Evolutionary conservation across 2,329 filamentous ascomycete genomes (phyloP).

Genomic region (Chrysoporthe cubensis): DNA sequence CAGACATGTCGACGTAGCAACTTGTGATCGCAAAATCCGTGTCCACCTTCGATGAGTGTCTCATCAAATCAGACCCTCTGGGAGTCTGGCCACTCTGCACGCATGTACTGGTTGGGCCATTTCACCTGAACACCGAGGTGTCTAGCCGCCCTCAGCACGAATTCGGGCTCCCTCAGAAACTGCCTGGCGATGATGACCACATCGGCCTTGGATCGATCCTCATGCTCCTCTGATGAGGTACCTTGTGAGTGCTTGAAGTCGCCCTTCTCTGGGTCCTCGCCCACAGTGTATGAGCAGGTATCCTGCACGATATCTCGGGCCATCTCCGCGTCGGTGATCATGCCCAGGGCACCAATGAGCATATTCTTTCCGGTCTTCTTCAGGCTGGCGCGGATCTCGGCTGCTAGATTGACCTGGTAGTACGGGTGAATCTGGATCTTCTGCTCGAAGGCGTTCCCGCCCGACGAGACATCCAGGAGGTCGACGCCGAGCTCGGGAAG

Average conservation of each 20-base stretch:
- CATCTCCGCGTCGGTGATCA: conserved; percentile 70
- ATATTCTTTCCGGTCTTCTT: conserved; percentile 53
- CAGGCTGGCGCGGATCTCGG: conserved; percentile 70
- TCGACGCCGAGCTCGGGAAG: conserved; percentile 78
- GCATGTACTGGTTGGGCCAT: conserved; percentile 70
- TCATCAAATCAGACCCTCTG: conserved; percentile 23
- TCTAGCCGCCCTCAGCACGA: conserved; percentile 74
- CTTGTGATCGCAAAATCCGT: background rate
- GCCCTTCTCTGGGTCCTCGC: conserved; percentile 45
- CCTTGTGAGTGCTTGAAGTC: conserved; percentile 37
- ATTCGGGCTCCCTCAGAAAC: conserved; percentile 81
- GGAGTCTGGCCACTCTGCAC: conserved; percentile 36
- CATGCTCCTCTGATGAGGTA: conserved; percentile 41
- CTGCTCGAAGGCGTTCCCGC: conserved; percentile 68
- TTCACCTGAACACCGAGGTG: conserved; percentile 72
- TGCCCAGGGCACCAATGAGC: conserved; percentile 74
- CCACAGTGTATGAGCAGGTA: conserved; percentile 34
- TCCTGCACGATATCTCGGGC: conserved; percentile 64
- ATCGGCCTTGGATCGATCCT: conserved; percentile 58
- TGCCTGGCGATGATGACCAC: conserved; percentile 74
- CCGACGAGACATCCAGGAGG: conserved; percentile 79
- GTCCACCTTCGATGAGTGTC: background rate
- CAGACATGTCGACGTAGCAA: background rate
- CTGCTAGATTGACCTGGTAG: conserved; percentile 77
- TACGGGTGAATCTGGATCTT: conserved; percentile 64